Base-by-base conservation (phyloP, 306 rosid genomes). In the Arachis hypogaea region DNA sequence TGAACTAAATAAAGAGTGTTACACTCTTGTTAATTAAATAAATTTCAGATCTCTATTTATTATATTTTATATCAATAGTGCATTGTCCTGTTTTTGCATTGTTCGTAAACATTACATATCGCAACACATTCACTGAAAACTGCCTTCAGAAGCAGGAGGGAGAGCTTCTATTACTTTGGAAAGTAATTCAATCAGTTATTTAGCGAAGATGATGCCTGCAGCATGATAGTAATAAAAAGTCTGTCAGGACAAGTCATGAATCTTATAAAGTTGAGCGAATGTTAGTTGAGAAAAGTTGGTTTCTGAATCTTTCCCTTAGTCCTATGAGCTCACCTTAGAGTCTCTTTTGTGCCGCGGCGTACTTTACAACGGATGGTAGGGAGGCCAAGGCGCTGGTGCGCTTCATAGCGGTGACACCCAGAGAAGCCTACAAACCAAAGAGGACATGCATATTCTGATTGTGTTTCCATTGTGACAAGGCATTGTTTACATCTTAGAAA, bases 351-450 rank as follows among this genome's bases (percentile, higher is more conserved):
- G 66, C 96, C 98, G 0, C 97, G 94, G 1, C 98, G 92, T 66
- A 94, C 80, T 86, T 91, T 91, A 82, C 98, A 91, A 5, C 96
- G 91, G 59, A 94, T 94, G 68, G 96, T 91, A 11, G 94, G 90
- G 59, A 94, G 93, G 36, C 97, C 96, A 33, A 91, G 94, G 59
- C 82, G 89, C 58, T 94, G 98, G 80, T 94, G 98, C 72, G 98
- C 97, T 71, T 94, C 98, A 0, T 85, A 91, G 43, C 97, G 98
- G 76, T 91, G 98, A 78, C 98, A 94, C 18, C 97, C 97, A 6
- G 96, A 94, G 82, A 94, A 94, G 72, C 98, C 98, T 91, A 41
- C 51, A 76, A 50, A 69, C 33, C 45, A 65, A 66, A 22, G 28
- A 67, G 55, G 6, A 12, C 0, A 56, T 7, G 29, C 5, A 6